A percentile compares a stretch with the other conserved stretches of the same genome.
Conservation (phyloP, 257 asterid species). For the Nicotiana benthamiana region DNA sequence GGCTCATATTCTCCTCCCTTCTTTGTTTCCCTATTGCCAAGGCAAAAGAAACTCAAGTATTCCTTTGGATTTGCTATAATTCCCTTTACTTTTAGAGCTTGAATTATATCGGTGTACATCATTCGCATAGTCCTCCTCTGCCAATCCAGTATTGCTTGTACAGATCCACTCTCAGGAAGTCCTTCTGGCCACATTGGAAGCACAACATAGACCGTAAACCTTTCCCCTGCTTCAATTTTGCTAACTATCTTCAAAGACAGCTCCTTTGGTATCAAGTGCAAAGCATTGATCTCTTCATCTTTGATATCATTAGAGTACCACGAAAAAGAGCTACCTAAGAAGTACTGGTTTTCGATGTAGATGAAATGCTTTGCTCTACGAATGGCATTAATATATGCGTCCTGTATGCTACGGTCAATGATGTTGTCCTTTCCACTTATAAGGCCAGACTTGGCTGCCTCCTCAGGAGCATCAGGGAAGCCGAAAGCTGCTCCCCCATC, state of each 20-base stretch:
- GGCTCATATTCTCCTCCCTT: slow-evolving; percentile 14
- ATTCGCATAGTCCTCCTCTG: slow-evolving; percentile 12
- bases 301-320: slow-evolving; percentile 6
- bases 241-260: slow-evolving; percentile 1
- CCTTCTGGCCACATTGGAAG: slow-evolving; percentile 19
- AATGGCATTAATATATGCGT: slow-evolving; percentile 11
- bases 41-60: slow-evolving; percentile 12
- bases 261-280: slow-evolving; percentile 12
- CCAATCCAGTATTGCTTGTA: slow-evolving; percentile 14
- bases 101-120: slow-evolving; percentile 10
- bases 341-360: slow-evolving; percentile 13
- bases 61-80: neutral
- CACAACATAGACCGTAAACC: slow-evolving; percentile 11
- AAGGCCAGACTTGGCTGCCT: slow-evolving; percentile 4
- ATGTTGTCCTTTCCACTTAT: slow-evolving; percentile 8
- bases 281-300: slow-evolving; percentile 2
- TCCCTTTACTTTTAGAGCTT: slow-evolving; percentile 3
- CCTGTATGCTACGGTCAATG: slow-evolving; percentile 14
- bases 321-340: slow-evolving; percentile 11
- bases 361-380: slow-evolving; percentile 15
- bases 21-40: slow-evolving; percentile 13
- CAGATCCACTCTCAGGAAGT: slow-evolving; percentile 8
- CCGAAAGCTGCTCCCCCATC: slow-evolving; percentile 15
- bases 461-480: slow-evolving; percentile 2
- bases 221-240: slow-evolving; percentile 6